phyloP scores from a whole-genome alignment of 2,329 filamentous ascomycete genomes.

The Trichoderma arundinaceum region DNA sequence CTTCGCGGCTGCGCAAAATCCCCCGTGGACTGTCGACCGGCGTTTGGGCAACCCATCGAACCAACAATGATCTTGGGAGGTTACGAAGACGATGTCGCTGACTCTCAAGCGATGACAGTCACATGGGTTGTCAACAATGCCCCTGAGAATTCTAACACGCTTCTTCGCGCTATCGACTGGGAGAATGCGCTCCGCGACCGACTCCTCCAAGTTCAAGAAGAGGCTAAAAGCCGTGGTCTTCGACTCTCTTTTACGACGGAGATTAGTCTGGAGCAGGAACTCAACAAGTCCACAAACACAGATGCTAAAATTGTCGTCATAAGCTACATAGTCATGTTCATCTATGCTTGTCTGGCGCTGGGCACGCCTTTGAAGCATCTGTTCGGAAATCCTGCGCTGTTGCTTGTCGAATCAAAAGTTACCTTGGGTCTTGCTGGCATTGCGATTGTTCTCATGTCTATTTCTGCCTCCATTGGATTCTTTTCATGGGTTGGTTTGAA shows the following conservation, averaged over 20 bases:
- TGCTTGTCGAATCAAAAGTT: slow-evolving; percentile 95
- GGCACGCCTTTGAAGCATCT: slow-evolving; percentile 84
- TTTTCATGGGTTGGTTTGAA: slow-evolving; percentile 93
- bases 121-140: slow-evolving; percentile 96
- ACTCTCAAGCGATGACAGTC: slow-evolving; percentile 80
- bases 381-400: slow-evolving; percentile 79
- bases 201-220: slow-evolving; percentile 77
- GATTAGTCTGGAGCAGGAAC: slow-evolving; percentile 89
- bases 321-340: slow-evolving; percentile 98
- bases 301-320: slow-evolving; percentile 96
- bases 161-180: slow-evolving; percentile 84
- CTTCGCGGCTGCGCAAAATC: slow-evolving; percentile 76
- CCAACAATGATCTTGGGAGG: slow-evolving; percentile 87
- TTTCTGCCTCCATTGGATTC: slow-evolving; percentile 90
- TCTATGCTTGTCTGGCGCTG: slow-evolving; percentile 91
- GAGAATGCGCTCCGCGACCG: slow-evolving; percentile 77
- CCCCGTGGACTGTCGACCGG: slow-evolving; percentile 84
- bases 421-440: slow-evolving; percentile 94
- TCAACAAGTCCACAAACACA: slow-evolving; percentile 98
- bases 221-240: slow-evolving; percentile 78
- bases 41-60: slow-evolving; percentile 86
- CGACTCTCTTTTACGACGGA: slow-evolving; percentile 94
- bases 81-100: slow-evolving; percentile 69
- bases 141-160: slow-evolving; percentile 71
- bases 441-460: slow-evolving; percentile 95